These are phyloP conservation scores for Neophaeococcomyces aloes DNA, from an alignment of 2,329 filamentous ascomycete species.

Conservation along the genomic window DNA sequence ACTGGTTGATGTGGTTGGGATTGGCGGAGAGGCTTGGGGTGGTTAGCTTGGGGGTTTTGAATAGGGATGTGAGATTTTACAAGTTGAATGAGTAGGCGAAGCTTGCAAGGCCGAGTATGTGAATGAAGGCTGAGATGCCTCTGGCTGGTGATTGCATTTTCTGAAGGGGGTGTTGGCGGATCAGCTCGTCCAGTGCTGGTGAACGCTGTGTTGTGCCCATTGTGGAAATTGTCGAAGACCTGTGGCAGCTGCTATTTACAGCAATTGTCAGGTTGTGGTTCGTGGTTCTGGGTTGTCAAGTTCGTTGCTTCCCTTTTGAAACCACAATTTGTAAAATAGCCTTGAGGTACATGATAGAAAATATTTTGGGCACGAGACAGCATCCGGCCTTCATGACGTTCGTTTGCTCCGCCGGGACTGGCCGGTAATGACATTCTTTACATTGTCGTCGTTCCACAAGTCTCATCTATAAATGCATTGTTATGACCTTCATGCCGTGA, in stretches of 20 bases:
- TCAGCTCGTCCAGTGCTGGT: constrained; percentile 13
- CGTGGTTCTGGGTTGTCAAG: no score
- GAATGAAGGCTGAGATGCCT: constrained; percentile 33
- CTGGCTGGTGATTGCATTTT: constrained; percentile 33
- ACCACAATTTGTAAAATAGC: no score
- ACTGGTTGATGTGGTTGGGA: constrained; percentile 39
- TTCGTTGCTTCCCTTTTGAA: no score
- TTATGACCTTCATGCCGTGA: no score
- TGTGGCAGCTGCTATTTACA: background rate
- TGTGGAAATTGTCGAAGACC: background rate
- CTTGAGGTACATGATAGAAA: no score
- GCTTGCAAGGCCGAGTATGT: constrained; percentile 32
- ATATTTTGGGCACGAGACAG: background rate
- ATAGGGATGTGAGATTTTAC: constrained; percentile 20
- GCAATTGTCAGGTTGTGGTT: no score
- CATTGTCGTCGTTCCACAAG: no score
- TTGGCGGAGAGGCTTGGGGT: constrained; percentile 31
- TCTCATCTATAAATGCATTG: no score
- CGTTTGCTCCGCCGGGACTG: no score
- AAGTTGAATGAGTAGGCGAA: constrained; percentile 37
- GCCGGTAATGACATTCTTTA: no score
- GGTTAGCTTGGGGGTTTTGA: background rate
- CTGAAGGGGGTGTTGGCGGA: constrained; percentile 34
- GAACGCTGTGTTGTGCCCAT: constrained; percentile 1
- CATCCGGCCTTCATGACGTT: background rate